Conservation (phyloP, 257 asterid genomes). For the Osmanthus fragrans region DNA sequence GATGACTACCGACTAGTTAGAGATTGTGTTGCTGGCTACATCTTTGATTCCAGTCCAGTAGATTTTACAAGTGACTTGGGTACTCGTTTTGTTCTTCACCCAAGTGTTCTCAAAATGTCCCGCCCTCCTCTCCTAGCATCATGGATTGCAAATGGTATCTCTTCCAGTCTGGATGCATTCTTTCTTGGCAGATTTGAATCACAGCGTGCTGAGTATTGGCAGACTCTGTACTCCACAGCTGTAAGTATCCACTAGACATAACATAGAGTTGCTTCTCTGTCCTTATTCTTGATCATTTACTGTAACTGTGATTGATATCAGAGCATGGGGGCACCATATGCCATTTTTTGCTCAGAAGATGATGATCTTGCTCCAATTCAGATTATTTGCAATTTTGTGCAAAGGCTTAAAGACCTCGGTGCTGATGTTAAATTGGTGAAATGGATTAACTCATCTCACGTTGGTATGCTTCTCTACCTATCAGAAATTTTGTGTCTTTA, state of each 20-base stretch:
- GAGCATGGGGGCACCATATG: conserved; percentile 92
- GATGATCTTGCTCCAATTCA: conserved; percentile 88
- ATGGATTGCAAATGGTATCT: conserved; percentile 69
- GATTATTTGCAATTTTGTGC: conserved; percentile 68
- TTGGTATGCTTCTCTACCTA: conserved; percentile 54
- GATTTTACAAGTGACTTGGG: conserved; percentile 87
- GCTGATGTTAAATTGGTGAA: conserved; percentile 76
- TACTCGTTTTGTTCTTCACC: conserved; percentile 74
- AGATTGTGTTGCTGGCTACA: conserved; percentile 82
- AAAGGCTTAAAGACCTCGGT: conserved; percentile 67
- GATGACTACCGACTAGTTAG: conserved; percentile 68
- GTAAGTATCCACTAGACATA: conserved; percentile 45
- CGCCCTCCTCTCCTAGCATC: conserved; percentile 71
- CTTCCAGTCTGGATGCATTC: conserved; percentile 78
- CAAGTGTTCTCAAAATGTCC: conserved; percentile 61
- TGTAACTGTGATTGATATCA: conserved; percentile 24
- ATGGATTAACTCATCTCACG: conserved; percentile 85
- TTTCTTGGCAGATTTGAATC: conserved; percentile 75
- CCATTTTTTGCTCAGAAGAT: conserved; percentile 86
- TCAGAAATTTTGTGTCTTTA: neutral
- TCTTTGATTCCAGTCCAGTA: conserved; percentile 86
- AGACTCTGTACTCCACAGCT: conserved; percentile 78
- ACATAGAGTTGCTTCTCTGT: neutral
- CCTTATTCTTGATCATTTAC: conserved; percentile 12
- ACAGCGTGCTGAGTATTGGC: conserved; percentile 96